Evolutionary conservation across 2,329 filamentous ascomycete genomes (phyloP).

Genomic region (Nectriaceae sp.): DNA sequence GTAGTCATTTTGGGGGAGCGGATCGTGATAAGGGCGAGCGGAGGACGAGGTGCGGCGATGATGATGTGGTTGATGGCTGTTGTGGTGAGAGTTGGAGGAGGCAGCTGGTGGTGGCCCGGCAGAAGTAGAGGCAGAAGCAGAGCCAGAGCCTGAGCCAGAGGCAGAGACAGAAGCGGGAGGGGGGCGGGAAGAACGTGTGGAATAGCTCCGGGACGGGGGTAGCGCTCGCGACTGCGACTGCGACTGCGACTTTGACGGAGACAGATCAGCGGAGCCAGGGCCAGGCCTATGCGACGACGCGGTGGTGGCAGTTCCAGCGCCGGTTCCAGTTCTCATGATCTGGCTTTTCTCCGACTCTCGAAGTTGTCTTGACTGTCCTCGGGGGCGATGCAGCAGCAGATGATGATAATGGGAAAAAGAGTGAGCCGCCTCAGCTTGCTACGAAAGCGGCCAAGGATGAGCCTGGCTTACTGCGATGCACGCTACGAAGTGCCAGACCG

Average conservation of each 20-base stretch:
- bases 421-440: no score
- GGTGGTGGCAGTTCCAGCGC: neutral
- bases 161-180: slow-evolving; percentile 19
- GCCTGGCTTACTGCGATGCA: no score
- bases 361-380: neutral
- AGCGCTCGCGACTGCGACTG: slow-evolving; percentile 18
- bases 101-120: slow-evolving; percentile 23
- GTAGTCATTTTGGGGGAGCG: slow-evolving; percentile 72
- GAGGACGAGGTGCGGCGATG: slow-evolving; percentile 43
- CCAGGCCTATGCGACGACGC: no score
- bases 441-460: neutral
- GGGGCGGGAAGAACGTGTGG: slow-evolving; percentile 35
- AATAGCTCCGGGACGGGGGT: slow-evolving; percentile 37
- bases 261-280: neutral
- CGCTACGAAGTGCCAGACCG: no score
- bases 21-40: slow-evolving; percentile 45
- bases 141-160: slow-evolving; percentile 23
- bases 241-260: slow-evolving; percentile 7
- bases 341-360: neutral
- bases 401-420: neutral
- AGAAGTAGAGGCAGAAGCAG: slow-evolving; percentile 18
- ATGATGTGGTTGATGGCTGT: slow-evolving; percentile 28
- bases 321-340: neutral
- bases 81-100: slow-evolving; percentile 28
- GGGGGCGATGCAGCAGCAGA: neutral